Conservation (phyloP, 2,329 filamentous ascomycete genomes). For the Stagonosporopsis chrysanthemi region DNA sequence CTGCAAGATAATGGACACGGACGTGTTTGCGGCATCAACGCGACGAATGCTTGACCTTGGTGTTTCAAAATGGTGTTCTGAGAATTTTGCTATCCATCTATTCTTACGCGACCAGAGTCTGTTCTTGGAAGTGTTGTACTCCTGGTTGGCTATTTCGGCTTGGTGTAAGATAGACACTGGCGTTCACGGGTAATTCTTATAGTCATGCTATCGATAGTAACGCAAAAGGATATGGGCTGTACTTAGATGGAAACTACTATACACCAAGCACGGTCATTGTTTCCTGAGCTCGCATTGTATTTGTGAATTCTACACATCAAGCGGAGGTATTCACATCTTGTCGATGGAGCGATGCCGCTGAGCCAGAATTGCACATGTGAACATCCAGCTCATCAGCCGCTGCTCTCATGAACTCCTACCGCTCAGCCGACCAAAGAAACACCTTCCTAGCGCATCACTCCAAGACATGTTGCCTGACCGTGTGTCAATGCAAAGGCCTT, state of each 20-base stretch:
- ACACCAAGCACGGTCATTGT: not conserved
- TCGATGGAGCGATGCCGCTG: no score
- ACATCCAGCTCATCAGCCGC: no score
- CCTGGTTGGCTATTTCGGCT: not conserved
- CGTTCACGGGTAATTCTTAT: not conserved
- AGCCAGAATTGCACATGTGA: no score
- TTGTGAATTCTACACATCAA: not conserved
- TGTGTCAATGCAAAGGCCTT: no score
- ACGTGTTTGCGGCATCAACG: not conserved
- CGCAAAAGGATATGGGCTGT: not conserved
- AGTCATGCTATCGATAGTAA: not conserved
- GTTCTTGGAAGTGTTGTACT: not conserved
- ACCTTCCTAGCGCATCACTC: no score
- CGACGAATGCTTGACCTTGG: not conserved
- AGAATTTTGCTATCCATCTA: not conserved
- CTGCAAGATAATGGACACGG: not conserved
- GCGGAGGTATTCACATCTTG: no score
- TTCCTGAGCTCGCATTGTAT: no score
- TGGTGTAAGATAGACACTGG: not conserved
- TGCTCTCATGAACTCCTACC: no score
- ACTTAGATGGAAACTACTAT: conserved; percentile 1
- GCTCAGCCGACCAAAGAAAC: no score
- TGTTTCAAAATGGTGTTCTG: not conserved
- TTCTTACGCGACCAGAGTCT: not conserved
- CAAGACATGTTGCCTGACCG: no score